Evolutionary conservation across 129 eudicot genomes (phyloP), one percentile per base, ranked within the genome.

Genomic region (Smallanthus sonchifolius): DNA sequence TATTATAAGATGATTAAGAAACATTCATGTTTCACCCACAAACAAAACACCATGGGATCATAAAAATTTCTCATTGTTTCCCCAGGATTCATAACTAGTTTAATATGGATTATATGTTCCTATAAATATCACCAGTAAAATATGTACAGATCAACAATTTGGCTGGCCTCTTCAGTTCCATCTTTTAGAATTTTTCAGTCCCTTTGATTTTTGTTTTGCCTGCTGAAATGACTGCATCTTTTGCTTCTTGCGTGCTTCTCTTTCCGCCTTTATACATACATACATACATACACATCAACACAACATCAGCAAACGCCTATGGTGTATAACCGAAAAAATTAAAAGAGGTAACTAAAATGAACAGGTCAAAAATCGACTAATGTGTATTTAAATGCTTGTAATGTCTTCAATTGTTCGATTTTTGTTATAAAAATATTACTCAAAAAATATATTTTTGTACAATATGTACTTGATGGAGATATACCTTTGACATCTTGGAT

Each of bases 401-500:
- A 7, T 24, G 62, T 10, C 35, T 10, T 35, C 14, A 13, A n/a
- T 59, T 30, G 39, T 59, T 9, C 65, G 4, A 5, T 30, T 30
- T 11, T 10, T 59, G 8, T 10, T 11, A 24, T 11, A 28, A 59
- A 10, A 4, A 28, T 8, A 28, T 28, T 20, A 55, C 34, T 20
- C n/a, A 49, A 49, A n/a, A 5, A 49, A 47, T 47, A 47, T 47
- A 3, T 1, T 47, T 13, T 13, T 47, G 5, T 17, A 70, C 35
- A 55, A 2, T 39, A 36, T n/a, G 19, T 52, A 5, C 56, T 28
- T 36, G 67, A 57, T 42, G 30, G 77, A 40, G 32, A 73, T 43
- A 68, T 83, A 93, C 99, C 96, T 91, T 94, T 44, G 99, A 84
- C 99, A 94, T 91, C 85, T 94, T 94, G 79, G 99, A 90, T 85